These are phyloP conservation scores for Gossypium gossypioides DNA, from an alignment of 441 rosid genomes.

Conservation along the genomic window DNA sequence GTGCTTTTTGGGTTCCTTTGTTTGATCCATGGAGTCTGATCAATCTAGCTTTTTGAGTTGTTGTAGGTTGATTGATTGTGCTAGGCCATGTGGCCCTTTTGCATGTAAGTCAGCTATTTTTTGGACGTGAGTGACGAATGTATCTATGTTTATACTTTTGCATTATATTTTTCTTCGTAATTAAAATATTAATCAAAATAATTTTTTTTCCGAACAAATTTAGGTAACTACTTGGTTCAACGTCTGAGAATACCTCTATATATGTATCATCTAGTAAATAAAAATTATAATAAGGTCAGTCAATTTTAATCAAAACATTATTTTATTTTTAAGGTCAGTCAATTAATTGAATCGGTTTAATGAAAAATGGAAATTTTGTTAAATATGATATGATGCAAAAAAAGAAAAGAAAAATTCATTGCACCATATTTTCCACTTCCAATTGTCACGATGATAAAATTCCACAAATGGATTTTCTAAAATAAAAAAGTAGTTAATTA, in stretches of 20 bases:
- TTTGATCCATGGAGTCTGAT: background rate
- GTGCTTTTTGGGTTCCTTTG: background rate
- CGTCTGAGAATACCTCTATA: background rate
- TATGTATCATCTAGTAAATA: background rate
- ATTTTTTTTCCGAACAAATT: background rate
- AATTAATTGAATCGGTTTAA: background rate
- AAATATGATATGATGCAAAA: background rate
- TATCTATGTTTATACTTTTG: background rate
- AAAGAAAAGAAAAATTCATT: background rate
- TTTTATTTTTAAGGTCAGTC: background rate
- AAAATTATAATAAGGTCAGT: too few relatives aligned
- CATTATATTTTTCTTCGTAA: too few relatives aligned
- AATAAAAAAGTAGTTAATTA: background rate
- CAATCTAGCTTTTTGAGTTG: background rate
- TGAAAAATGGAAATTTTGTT: background rate
- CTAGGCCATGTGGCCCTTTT: background rate
- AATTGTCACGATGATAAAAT: too few relatives aligned
- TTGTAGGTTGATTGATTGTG: background rate
- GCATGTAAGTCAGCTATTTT: background rate
- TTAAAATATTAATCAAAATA: too few relatives aligned
- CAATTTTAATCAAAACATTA: too few relatives aligned
- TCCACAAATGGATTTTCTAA: background rate
- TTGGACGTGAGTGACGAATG: background rate
- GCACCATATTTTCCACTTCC: too few relatives aligned
- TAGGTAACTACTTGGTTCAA: background rate